Evolutionary conservation across 1,284 basidiomycete genomes (phyloP).

Genomic region (Pseudozyma tsukubaensis): DNA sequence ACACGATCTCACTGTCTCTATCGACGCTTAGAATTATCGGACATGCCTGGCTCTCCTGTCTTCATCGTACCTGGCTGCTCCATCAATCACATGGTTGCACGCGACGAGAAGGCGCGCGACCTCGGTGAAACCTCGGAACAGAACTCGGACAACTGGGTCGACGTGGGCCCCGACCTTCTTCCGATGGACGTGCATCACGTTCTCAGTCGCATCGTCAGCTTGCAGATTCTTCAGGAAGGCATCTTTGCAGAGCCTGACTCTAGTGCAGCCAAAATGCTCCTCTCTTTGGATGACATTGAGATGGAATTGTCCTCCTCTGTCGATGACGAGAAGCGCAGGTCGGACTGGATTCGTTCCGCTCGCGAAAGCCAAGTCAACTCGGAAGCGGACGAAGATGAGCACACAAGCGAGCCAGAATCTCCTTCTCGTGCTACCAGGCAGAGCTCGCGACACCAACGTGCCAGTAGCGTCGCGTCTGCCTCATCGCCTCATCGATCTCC

Average conservation of each 20-base stretch:
- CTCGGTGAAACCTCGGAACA: conserved; percentile 27
- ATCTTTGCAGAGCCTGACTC: conserved; percentile 41
- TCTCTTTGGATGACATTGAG: conserved; percentile 18
- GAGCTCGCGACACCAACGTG: conserved; percentile 16
- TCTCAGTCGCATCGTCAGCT: conserved; percentile 50
- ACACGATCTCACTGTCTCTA: conserved; percentile 41
- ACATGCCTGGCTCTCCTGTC: conserved; percentile 27
- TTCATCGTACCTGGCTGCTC: conserved; percentile 54
- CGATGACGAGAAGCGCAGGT: conserved; percentile 9
- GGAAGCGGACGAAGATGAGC: conserved; percentile 3
- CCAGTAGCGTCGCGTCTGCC: conserved; percentile 23
- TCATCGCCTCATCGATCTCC: conserved; percentile 39
- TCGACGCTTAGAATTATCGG: conserved; percentile 25
- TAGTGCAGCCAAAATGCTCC: conserved; percentile 30
- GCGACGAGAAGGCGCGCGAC: conserved; percentile 30
- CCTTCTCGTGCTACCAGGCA: conserved; percentile 19
- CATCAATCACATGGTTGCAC: conserved; percentile 36
- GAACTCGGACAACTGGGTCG: conserved; percentile 35
- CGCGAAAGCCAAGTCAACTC: neutral
- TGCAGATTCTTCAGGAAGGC: conserved; percentile 45
- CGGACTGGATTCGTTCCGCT: neutral
- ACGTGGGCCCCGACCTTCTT: conserved; percentile 46
- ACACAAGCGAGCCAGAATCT: conserved; percentile 3
- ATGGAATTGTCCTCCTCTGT: conserved; percentile 6
- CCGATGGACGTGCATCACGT: conserved; percentile 40